Evolutionary conservation across 768 basidiomycete genomes (phyloP).

Genomic region (Galerina sulciceps): DNA sequence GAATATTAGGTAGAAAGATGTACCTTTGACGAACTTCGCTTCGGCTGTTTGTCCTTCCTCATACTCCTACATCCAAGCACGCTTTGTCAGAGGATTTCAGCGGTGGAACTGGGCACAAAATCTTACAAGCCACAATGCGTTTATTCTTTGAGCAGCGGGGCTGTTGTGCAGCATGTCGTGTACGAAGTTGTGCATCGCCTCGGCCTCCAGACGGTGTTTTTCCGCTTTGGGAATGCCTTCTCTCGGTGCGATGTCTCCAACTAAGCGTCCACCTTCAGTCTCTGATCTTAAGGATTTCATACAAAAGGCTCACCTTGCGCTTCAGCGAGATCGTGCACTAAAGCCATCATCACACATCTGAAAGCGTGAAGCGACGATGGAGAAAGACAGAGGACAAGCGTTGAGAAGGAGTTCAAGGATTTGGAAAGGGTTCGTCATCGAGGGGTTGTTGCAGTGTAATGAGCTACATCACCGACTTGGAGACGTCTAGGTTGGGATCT

Average conservation of each 20-base stretch:
- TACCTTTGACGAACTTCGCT: constrained; percentile 87
- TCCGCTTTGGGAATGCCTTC: constrained; percentile 85
- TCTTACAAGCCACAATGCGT: constrained; percentile 71
- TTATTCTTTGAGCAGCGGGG: constrained; percentile 69
- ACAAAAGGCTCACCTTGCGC: constrained; percentile 66
- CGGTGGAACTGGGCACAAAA: neutral
- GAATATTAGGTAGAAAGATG: neutral
- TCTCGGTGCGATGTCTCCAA: constrained; percentile 92
- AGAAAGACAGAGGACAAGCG: neutral
- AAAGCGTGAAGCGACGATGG: neutral
- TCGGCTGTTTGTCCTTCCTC: constrained; percentile 75
- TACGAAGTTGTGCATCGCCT: constrained; percentile 90
- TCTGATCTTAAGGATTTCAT: no score
- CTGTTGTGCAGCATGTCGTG: constrained; percentile 86
- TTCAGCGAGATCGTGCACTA: constrained; percentile 96
- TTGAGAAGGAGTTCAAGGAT: neutral
- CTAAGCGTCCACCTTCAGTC: constrained; percentile 36
- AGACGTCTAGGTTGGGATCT: constrained; percentile 69
- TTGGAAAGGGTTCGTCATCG: neutral
- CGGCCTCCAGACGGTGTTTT: constrained; percentile 80
- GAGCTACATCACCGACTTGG: constrained; percentile 55
- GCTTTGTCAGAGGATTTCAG: neutral
- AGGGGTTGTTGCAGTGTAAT: neutral
- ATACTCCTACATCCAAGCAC: constrained; percentile 63
- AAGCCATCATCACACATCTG: constrained; percentile 86